Percentiles rank a stretch among this genome's conserved stretches.
Evolutionary conservation across 768 basidiomycete genomes (phyloP).

Genomic region (Pleurotus cornucopiae): DNA sequence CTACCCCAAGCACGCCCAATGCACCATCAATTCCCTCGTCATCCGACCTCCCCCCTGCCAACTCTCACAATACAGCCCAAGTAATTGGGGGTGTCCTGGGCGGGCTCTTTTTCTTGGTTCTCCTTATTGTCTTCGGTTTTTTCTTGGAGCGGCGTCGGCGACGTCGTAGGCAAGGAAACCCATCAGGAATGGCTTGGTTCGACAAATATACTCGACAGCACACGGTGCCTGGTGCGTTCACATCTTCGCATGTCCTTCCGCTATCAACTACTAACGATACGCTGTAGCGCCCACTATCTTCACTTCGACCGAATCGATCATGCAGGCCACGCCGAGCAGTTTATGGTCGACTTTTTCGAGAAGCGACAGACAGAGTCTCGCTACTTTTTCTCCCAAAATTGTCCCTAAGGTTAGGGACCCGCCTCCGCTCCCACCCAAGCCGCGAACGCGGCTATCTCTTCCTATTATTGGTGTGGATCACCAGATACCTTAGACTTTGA

Average conservation of each 20-base stretch:
- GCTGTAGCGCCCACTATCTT: conserved; percentile 21
- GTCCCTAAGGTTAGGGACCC: conserved; percentile 7
- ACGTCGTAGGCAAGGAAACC: conserved; percentile 4
- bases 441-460: background rate
- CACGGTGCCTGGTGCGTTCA: background rate
- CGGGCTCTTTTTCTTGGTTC: conserved; percentile 1
- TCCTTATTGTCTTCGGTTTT: conserved; percentile 10
- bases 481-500: conserved; percentile 1
- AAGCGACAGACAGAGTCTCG: conserved; percentile 18
- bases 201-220: background rate
- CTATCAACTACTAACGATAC: background rate
- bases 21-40: background rate
- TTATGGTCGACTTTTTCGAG: conserved; percentile 22
- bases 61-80: conserved; percentile 14
- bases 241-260: background rate
- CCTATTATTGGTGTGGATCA: background rate
- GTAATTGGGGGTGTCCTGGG: conserved; percentile 24
- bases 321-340: conserved; percentile 22
- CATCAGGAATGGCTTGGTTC: conserved; percentile 4
- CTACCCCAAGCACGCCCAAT: conserved; percentile 1
- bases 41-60: background rate
- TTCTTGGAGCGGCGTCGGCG: conserved; percentile 11
- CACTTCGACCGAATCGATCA: conserved; percentile 31
- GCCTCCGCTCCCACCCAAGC: conserved; percentile 23
- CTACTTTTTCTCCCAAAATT: conserved; percentile 11